Evolutionary conservation across 306 rosid species (phyloP).

Genomic region (Senna tora): DNA sequence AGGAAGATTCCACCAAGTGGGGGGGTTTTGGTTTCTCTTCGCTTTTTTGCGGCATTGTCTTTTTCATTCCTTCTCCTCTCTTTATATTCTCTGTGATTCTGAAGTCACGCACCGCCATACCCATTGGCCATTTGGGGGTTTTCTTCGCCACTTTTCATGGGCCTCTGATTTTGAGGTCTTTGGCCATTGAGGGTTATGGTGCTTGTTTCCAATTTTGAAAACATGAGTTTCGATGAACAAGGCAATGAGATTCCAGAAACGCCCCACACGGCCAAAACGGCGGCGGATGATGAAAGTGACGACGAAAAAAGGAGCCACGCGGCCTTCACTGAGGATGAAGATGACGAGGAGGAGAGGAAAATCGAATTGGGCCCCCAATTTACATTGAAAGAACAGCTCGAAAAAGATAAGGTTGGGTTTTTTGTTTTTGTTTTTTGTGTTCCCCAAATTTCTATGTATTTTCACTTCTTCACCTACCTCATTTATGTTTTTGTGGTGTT

Average conservation of each 20-base stretch:
- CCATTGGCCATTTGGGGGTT: constrained; percentile 21
- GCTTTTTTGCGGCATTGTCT: constrained; percentile 12
- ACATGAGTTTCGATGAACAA: constrained; percentile 81
- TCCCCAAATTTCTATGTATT: not conserved
- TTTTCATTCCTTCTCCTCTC: not conserved
- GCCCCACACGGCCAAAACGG: constrained; percentile 37
- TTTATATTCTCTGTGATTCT: constrained; percentile 27
- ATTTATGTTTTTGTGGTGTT: constrained; percentile 3
- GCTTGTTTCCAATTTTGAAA: constrained; percentile 48
- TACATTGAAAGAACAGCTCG: constrained; percentile 83
- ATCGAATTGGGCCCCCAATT: constrained; percentile 89
- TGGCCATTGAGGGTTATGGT: constrained; percentile 50
- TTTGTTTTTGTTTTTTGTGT: not conserved
- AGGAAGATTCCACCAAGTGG: constrained; percentile 56
- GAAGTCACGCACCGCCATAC: constrained; percentile 24
- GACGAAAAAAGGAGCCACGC: constrained; percentile 49
- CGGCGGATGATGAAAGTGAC: constrained; percentile 44
- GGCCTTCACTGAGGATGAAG: constrained; percentile 79
- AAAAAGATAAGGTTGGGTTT: constrained; percentile 79
- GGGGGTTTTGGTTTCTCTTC: constrained; percentile 43
- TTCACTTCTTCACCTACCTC: not conserved
- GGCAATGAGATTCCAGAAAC: constrained; percentile 44
- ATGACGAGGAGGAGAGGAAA: constrained; percentile 78
- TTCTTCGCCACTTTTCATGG: constrained; percentile 41
- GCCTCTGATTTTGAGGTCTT: constrained; percentile 49